phyloP scores from a whole-genome alignment of 2,329 filamentous ascomycete species.

The Fusarium devonianum region DNA sequence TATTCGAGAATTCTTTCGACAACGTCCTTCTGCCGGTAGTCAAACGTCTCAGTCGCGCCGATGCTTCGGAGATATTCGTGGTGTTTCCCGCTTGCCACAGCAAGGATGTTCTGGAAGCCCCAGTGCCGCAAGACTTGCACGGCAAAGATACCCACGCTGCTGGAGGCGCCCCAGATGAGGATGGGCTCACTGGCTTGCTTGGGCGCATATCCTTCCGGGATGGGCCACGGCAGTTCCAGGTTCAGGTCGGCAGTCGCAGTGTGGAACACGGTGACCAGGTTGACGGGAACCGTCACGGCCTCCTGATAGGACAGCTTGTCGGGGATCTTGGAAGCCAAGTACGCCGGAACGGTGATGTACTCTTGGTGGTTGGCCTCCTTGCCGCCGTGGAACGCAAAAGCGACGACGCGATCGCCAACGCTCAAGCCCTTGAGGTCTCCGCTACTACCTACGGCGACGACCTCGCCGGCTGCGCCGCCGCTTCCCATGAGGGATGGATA shows the following conservation, averaged over 20 bases:
- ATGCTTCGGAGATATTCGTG: conserved; percentile 53
- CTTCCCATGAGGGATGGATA: conserved; percentile 60
- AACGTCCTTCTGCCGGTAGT: conserved; percentile 52
- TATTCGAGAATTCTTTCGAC: conserved; percentile 46
- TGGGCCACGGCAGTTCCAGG: conserved; percentile 65
- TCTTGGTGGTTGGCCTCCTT: conserved; percentile 63
- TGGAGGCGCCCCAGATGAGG: conserved; percentile 60
- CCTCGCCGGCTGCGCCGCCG: conserved; percentile 58
- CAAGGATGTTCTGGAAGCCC: conserved; percentile 60
- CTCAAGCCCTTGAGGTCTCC: conserved; percentile 51
- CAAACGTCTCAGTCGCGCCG: conserved; percentile 56
- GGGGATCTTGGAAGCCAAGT: conserved; percentile 56
- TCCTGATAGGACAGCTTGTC: conserved; percentile 50
- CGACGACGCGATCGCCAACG: conserved; percentile 63
- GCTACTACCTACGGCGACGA: conserved; percentile 57
- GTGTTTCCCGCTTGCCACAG: conserved; percentile 54
- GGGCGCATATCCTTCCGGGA: conserved; percentile 51
- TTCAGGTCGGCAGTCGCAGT: conserved; percentile 57
- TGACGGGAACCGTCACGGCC: conserved; percentile 63
- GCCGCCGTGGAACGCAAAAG: conserved; percentile 57
- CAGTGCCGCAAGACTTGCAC: conserved; percentile 60
- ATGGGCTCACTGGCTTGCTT: conserved; percentile 49
- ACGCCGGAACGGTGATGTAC: conserved; percentile 60
- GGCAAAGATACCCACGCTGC: conserved; percentile 59
- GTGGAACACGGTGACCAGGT: conserved; percentile 67